Evolutionary conservation across 768 basidiomycete species (phyloP), one percentile per base, ranked within the genome.

Genomic region (Agrocybe chaxingu): DNA sequence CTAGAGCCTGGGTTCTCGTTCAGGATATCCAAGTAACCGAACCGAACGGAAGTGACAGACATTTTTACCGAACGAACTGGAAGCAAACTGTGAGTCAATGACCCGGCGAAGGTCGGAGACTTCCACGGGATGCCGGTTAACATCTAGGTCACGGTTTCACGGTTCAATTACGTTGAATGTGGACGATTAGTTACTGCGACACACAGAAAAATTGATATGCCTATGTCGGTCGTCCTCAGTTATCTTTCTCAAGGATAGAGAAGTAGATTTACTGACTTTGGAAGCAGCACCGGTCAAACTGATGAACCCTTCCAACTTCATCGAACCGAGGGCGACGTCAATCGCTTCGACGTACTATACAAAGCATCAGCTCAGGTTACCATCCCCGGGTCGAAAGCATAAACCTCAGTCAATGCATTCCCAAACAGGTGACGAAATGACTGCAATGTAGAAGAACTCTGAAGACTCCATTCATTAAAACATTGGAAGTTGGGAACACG

Each of bases 161-260:
- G 38, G 24, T 38, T 54, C 16, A 45, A 39, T 30, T 35, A 29
- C 34, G 47, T 36, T 48, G 38, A 51, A 48, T 52, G 35, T 45
- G 33, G 34, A 57, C 33, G 53, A 34, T 29, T 30, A 4, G 29
- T 3, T 38, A 39, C 50, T 45, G 30, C 39, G 24, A 50, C 84
- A 58, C 63, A 94, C 95, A 97, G 38, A 98, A 66, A 70, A 85
- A 90, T 66, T 98, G 95, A 65, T 87, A 81, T n/a, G 79, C 70
- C 90, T 96, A 62, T 52, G 53, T 50, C 31, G 54, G 65, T 54
- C 38, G 51, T 35, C 55, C 51, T 61, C 50, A 58, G 58, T 54
- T 24, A 36, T 38, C 39, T 11, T 38, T 48, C 19, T 16, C 18
- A 29, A 18, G 13, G 39, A 16, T 47, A 41, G 39, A 45, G 32